phyloP scores from a whole-genome alignment of 192 early-diverging fungal genomes.

The Pilaira anomala region DNA sequence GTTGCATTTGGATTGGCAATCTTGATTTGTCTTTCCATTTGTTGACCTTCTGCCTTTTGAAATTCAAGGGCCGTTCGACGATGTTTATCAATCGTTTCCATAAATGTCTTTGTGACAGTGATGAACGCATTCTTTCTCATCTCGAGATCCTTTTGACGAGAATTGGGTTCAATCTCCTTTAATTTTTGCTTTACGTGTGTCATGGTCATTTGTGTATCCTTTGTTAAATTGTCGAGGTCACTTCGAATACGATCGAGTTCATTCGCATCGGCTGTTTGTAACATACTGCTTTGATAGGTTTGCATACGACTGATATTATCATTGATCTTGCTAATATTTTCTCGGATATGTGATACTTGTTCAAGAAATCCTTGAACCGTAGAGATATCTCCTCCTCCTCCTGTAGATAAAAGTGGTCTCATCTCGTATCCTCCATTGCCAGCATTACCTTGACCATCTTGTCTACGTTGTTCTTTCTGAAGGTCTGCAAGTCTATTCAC shows the following conservation, averaged over 20 bases:
- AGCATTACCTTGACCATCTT: neutral
- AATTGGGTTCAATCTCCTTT: slow-evolving; percentile 32
- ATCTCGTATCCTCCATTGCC: slow-evolving; percentile 26
- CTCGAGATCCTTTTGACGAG: slow-evolving; percentile 25
- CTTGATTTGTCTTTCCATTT: slow-evolving; percentile 37
- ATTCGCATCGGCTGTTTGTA: slow-evolving; percentile 29
- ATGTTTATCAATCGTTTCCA: slow-evolving; percentile 32
- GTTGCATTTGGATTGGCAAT: slow-evolving; percentile 57
- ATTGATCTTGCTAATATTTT: slow-evolving; percentile 27
- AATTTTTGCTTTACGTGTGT: slow-evolving; percentile 30
- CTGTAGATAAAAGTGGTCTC: slow-evolving; percentile 34
- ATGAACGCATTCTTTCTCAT: slow-evolving; percentile 37
- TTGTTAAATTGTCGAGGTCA: slow-evolving; percentile 17
- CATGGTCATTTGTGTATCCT: slow-evolving; percentile 28
- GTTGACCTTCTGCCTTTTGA: slow-evolving; percentile 29
- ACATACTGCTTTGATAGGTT: slow-evolving; percentile 22
- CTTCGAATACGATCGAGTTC: no score
- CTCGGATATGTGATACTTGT: slow-evolving; percentile 26
- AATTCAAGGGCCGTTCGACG: slow-evolving; percentile 30
- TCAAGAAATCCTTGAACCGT: slow-evolving; percentile 27
- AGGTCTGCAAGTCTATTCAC: slow-evolving; percentile 29
- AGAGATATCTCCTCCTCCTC: slow-evolving; percentile 16
- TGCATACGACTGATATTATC: slow-evolving; percentile 24
- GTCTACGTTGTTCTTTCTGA: neutral
- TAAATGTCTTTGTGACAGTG: slow-evolving; percentile 28